Evolutionary conservation across 371 early-diverging fungal genomes (phyloP), one percentile per base, ranked within the genome.

Genomic region (Rhizopus sp.): DNA sequence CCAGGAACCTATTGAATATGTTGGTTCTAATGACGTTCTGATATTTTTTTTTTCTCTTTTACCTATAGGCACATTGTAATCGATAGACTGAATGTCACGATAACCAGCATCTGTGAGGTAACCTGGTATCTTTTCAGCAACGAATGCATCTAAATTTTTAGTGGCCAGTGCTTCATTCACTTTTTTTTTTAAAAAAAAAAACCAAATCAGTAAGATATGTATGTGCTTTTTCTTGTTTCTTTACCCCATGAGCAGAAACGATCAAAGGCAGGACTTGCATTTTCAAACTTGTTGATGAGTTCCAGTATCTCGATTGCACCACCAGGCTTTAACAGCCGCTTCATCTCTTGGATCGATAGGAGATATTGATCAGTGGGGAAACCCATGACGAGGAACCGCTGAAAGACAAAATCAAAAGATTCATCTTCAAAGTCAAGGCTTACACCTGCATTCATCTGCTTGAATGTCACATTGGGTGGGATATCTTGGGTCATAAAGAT

Each of bases 351-450:
- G 3, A 79, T 46, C 0, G 71, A 69, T 3, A 50, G 50, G 1
- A 55, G 29, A 38, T 78, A 78, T 46, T 70, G 68, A 1, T 70
- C 69, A 0, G 53, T 59, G 0, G 78, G 50, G 7, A 78, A 63
- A 2, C 75, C 78, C 75, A 78, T 75, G 3, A 78, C 73, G 16
- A 78, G 50, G 44, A 75, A 75, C n/a, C 78, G 68, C 17, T 79
- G 80, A 32, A 69, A 76, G 1, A 79, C 75, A 53, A 74, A 79
- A 39, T 75, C 73, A 55, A 79, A 79, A 5, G 70, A 65, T 3
- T 45, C 55, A 31, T 72, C 69, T 30, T 65, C 58, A 55, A 79
- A 79, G 2, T 64, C 57, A 12, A 79, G 50, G 1, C 71, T 63
- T 12, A 38, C 62, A 2, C 66, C 69, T 4, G 73, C 75, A 49